A percentile compares a stretch with the other conserved stretches of the same genome.
Evolutionary conservation across 2,329 filamentous ascomycete genomes (phyloP).

Genomic region (Cercospora sp.): DNA sequence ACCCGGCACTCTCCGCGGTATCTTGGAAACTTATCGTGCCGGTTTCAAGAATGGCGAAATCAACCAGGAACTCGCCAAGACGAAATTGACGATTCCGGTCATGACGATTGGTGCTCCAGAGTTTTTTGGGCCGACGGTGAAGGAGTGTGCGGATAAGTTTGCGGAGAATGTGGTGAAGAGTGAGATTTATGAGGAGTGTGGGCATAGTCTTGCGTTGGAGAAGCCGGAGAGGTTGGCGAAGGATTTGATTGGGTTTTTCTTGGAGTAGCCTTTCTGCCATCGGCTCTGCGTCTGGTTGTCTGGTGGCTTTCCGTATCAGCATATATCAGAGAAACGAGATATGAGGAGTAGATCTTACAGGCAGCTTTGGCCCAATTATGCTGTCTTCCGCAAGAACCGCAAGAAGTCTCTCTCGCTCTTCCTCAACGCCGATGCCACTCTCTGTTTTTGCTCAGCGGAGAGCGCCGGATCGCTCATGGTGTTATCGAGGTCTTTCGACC

Average conservation of each 20-base stretch:
- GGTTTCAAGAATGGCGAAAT: constrained; percentile 39
- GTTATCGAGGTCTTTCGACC: background rate
- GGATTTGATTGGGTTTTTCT: constrained; percentile 33
- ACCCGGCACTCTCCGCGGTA: constrained; percentile 38
- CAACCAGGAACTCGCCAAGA: constrained; percentile 33
- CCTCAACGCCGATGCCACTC: background rate
- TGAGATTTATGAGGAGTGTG: constrained; percentile 40
- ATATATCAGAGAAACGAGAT: background rate
- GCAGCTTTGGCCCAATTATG: background rate
- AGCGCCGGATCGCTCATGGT: background rate
- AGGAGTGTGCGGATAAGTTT: constrained; percentile 36
- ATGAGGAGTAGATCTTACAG: background rate
- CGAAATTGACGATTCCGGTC: constrained; percentile 36
- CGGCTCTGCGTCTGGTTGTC: background rate
- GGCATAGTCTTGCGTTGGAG: constrained; percentile 41
- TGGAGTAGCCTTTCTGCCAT: background rate
- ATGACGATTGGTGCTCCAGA: constrained; percentile 41
- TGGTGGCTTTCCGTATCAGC: background rate
- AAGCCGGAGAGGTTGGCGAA: constrained; percentile 35
- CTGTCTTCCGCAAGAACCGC: background rate
- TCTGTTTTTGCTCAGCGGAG: background rate
- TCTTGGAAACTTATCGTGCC: constrained; percentile 40
- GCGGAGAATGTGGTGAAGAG: constrained; percentile 35
- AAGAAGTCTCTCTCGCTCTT: background rate
- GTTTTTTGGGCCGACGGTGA: constrained; percentile 39